Evolutionary conservation across 148 eudicot species (phyloP), one percentile per base, ranked within the genome.

Genomic region (Selenicereus undatus): DNA sequence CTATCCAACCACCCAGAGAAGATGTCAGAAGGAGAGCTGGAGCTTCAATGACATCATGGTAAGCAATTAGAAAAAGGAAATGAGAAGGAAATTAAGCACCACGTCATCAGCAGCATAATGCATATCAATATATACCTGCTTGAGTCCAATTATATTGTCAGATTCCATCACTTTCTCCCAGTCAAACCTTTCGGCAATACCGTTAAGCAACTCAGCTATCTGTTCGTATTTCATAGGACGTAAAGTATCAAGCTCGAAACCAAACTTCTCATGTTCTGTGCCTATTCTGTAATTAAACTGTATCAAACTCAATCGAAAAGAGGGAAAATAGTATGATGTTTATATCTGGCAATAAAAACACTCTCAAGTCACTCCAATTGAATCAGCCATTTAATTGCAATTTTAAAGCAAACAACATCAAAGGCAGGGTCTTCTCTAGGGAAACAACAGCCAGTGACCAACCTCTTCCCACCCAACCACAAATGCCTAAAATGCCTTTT

Each of bases 111-210:
- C 78, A 71, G 74, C 78, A 71, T 74, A 77, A 69, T 66, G 76
- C 39, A 56, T 26, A 45, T 24, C 73, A 79, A 66, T 21, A 35
- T 60, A 81, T 87, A 92, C 99, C 98, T 97, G 98, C 87, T 92
- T 88, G 52, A 97, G 94, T 78, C 98, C 99, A 87, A 97, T 97
- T 69, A 97, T 91, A 68, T 94, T 76, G 78, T 97, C 99, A 84
- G 93, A 98, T 87, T 97, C 99, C 96, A 94, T 89, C 75, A 94
- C 81, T 91, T 92, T 94, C 43, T 92, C 98, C 99, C 99, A 97
- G 79, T 92, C 95, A 87, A 97, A 97, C 86, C 98, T 91, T 88
- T 97, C 99, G 80, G 97, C 89, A 81, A 97, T 92, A 83, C 91
- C 88, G 82, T 97, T 83, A 17, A 97, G 94, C 87, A 97, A 85